Conservation (phyloP, 202 grass and related monocot species). For the Setaria viridis region DNA sequence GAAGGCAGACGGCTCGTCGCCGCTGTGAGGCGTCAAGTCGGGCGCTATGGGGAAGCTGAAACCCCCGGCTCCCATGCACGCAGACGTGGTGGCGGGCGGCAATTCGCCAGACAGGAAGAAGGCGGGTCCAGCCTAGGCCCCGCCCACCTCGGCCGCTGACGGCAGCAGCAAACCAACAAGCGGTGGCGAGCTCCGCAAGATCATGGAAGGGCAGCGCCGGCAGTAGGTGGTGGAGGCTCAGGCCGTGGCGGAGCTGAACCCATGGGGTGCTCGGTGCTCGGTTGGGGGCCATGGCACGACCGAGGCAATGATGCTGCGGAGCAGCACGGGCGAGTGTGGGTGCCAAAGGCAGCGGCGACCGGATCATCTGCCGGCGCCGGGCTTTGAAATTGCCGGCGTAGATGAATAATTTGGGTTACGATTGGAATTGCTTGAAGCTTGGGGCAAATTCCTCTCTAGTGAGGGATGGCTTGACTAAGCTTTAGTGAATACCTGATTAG, state of each 20-base stretch:
- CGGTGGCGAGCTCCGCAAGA: neutral
- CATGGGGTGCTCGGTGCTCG: neutral
- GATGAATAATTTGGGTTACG: conserved; percentile 15
- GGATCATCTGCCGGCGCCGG: neutral
- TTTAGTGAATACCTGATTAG: neutral
- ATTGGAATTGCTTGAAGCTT: neutral
- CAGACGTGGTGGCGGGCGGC: neutral
- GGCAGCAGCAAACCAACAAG: conserved; percentile 8
- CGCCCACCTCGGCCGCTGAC: neutral
- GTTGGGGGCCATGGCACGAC: neutral
- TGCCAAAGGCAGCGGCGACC: conserved; percentile 30
- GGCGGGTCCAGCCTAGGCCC: neutral
- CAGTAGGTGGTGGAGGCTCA: neutral
- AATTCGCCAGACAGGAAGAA: neutral
- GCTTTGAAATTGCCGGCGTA: conserved; percentile 25
- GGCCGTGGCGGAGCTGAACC: neutral
- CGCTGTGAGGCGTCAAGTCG: neutral
- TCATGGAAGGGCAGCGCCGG: neutral
- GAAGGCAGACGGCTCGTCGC: neutral
- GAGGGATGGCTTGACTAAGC: neutral
- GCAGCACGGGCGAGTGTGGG: conserved; percentile 34
- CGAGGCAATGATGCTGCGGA: neutral
- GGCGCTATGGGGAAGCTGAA: neutral
- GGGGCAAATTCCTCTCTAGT: neutral
- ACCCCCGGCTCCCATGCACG: neutral